phyloP scores from a whole-genome alignment of 495 filamentous ascomycete species.

The Lindgomyces ingoldianus region DNA sequence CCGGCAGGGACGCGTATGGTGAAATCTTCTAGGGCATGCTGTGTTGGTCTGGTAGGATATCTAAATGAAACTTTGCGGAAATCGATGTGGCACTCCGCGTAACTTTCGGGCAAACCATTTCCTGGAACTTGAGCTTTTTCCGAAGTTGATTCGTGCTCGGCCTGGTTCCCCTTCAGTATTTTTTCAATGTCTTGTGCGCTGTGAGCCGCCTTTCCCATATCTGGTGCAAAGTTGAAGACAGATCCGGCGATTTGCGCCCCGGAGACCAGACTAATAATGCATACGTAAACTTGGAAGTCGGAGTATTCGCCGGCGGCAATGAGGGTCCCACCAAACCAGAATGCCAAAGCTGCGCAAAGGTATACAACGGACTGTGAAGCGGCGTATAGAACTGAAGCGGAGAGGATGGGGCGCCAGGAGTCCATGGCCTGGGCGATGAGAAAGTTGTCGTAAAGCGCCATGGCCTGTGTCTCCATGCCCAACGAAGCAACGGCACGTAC shows the following conservation, averaged over 20 bases:
- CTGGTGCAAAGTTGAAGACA: constrained; percentile 77
- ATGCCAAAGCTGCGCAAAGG: constrained; percentile 78
- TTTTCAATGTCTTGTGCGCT: constrained; percentile 72
- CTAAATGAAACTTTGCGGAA: constrained; percentile 34
- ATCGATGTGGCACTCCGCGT: constrained; percentile 17
- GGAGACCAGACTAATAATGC: constrained; percentile 75
- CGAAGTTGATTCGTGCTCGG: constrained; percentile 45
- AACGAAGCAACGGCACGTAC: background rate
- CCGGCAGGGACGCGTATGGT: constrained; percentile 29
- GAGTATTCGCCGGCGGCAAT: constrained; percentile 67
- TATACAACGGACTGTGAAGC: constrained; percentile 76
- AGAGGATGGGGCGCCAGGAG: constrained; percentile 48
- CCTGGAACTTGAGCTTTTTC: constrained; percentile 80
- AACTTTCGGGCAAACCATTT: constrained; percentile 34
- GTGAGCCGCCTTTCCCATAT: constrained; percentile 85
- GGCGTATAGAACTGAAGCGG: constrained; percentile 73
- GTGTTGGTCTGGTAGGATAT: constrained; percentile 25
- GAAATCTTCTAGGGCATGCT: constrained; percentile 20
- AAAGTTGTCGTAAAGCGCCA: background rate
- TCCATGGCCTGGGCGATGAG: background rate
- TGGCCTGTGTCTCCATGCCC: background rate
- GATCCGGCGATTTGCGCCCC: constrained; percentile 81
- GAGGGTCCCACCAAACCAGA: constrained; percentile 86
- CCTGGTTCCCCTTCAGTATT: constrained; percentile 59
- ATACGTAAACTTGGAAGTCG: constrained; percentile 81